Evolutionary conservation across 139 green algal species (phyloP), one percentile per base, ranked within the genome.

Genomic region (Coelastrella sp.): DNA sequence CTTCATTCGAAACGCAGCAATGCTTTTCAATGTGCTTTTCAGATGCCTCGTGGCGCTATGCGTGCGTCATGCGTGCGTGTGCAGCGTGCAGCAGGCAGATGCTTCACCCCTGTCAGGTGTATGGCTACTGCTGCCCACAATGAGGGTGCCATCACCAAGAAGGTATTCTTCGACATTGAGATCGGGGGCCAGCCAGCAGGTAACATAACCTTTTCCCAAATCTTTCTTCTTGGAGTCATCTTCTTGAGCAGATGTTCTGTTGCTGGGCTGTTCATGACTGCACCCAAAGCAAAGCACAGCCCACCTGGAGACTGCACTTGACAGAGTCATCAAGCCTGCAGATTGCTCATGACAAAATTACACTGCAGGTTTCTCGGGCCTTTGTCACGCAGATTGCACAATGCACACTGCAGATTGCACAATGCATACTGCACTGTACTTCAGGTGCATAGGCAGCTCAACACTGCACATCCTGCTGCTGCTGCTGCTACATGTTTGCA

Each of bases 121-220:
- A 85, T 87, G 69, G 57, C 40, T 6, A 62, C 48, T 35, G 25
- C 62, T 6, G n/a, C n/a, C n/a, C 83, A 88, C 86, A 89, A 92
- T 86, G 53, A 84, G 11, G 78, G 78, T 27, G 83, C 86, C 11
- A 64, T 92, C 78, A 90, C 76, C n/a, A 89, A 81, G 34, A 90
- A 90, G 86, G 90, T 95, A 13, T 97, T 87, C 90, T 94, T 97
- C 62, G 94, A 97, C 85, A 88, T 97, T 30, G 87, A 71, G 17
- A 84, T 94, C 38, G 94, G 88, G 8, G 92, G 81, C 40, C 32
- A 86, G 85, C 30, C 38, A 25, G 78, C 48, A 38, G 67, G 37
- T 30, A 41, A 41, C n/a, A n/a, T n/a, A n/a, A n/a, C n/a, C n/a
- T n/a, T n/a, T n/a, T n/a, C n/a, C n/a, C n/a, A n/a, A n/a, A n/a